A percentile compares a stretch with the other conserved stretches of the same genome.
Evolutionary conservation across 179 eudicot genomes (phyloP).

Genomic region (Kewa caespitosa): DNA sequence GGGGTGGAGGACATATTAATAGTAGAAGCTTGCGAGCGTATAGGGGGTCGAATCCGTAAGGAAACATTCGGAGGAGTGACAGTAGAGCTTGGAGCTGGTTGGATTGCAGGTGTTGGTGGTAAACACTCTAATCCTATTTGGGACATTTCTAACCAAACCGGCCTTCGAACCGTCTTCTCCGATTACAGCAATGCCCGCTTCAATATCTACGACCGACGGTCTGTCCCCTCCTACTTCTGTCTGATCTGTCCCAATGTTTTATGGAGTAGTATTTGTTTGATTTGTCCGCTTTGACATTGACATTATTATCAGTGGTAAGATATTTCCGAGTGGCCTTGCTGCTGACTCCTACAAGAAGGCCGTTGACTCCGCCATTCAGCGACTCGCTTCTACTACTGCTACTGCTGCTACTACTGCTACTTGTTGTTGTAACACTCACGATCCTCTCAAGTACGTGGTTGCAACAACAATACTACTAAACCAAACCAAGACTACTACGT

Average conservation of each 20-base stretch:
- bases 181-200: conserved; percentile 89
- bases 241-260: too few species aligned
- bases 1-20: conserved; percentile 74
- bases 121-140: conserved; percentile 65
- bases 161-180: conserved; percentile 72
- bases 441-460: conserved; percentile 22
- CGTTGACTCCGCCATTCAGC: conserved; percentile 72
- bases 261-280: too few species aligned
- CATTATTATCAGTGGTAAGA: conserved; percentile 83
- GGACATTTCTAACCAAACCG: conserved; percentile 57
- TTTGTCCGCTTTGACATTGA: too few species aligned
- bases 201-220: conserved; percentile 79
- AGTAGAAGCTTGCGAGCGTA: conserved; percentile 73
- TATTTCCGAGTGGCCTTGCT: conserved; percentile 78
- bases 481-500: too few species aligned
- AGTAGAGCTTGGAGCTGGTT: conserved; percentile 92
- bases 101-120: conserved; percentile 95
- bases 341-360: conserved; percentile 79
- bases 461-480: neutral
- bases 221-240: too few species aligned
- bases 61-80: conserved; percentile 63
- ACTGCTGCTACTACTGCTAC: neutral
- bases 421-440: neutral
- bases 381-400: conserved; percentile 32
- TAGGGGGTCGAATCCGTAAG: conserved; percentile 74